These are phyloP conservation scores for Ophiostoma triangulosporum DNA, from an alignment of 2,329 filamentous ascomycete genomes.

Conservation along the genomic window DNA sequence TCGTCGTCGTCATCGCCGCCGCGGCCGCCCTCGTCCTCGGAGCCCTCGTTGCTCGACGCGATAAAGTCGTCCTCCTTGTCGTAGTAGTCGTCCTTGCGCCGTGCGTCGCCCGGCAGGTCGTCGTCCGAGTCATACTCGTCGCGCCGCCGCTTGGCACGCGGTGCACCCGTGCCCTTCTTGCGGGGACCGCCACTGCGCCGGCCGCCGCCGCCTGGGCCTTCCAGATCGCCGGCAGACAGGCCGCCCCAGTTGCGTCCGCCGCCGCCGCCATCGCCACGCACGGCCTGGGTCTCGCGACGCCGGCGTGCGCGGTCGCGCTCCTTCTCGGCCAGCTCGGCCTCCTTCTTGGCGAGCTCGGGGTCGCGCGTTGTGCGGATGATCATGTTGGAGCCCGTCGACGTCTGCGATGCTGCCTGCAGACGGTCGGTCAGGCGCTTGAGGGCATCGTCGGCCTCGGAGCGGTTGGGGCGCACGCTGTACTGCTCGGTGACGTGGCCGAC, in stretches of 20 bases:
- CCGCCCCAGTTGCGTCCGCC: slow-evolving; percentile 26
- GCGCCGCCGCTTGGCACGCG: slow-evolving; percentile 38
- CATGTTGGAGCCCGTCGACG: slow-evolving; percentile 40
- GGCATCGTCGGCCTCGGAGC: slow-evolving; percentile 56
- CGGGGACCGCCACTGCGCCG: slow-evolving; percentile 29
- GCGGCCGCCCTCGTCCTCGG: slow-evolving; percentile 38
- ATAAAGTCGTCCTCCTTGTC: slow-evolving; percentile 71
- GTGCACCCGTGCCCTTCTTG: slow-evolving; percentile 33
- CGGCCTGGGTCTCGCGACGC: slow-evolving; percentile 52
- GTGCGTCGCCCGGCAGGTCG: slow-evolving; percentile 47
- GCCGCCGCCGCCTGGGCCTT: slow-evolving; percentile 29
- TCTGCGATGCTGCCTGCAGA: slow-evolving; percentile 50
- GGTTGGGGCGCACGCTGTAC: slow-evolving; percentile 54
- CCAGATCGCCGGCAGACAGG: slow-evolving; percentile 55
- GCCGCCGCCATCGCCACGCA: slow-evolving; percentile 45
- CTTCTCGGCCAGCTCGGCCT: slow-evolving; percentile 62
- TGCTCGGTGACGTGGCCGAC: slow-evolving; percentile 66
- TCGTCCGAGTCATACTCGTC: slow-evolving; percentile 68
- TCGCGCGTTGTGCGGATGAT: slow-evolving; percentile 58
- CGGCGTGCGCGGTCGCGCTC: slow-evolving; percentile 55
- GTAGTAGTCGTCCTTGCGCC: slow-evolving; percentile 64
- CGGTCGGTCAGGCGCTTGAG: slow-evolving; percentile 53
- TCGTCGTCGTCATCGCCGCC: slow-evolving; percentile 45
- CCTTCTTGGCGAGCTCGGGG: slow-evolving; percentile 60
- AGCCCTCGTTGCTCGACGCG: slow-evolving; percentile 52